A percentile compares a stretch with the other conserved stretches of the same genome.
phyloP scores from a whole-genome alignment of 129 eudicot genomes.

The Solidago caesia region DNA sequence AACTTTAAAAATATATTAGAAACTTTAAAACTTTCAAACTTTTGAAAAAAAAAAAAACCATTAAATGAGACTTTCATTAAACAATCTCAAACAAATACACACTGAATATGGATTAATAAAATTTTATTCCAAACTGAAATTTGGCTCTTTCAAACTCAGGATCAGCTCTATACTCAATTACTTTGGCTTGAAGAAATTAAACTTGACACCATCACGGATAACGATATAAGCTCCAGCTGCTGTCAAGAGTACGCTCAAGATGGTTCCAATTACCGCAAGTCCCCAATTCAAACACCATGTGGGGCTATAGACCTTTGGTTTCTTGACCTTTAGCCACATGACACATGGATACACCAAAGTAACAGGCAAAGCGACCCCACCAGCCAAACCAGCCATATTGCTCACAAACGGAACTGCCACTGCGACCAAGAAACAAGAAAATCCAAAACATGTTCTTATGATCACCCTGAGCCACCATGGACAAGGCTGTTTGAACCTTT shows the following conservation, averaged over 20 bases:
- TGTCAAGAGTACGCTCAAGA: slow-evolving; percentile 41
- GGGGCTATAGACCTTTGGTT: slow-evolving; percentile 39
- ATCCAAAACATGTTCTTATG: slow-evolving; percentile 43
- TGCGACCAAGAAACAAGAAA: slow-evolving; percentile 43
- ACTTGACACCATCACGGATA: slow-evolving; percentile 43
- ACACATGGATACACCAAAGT: slow-evolving; percentile 59
- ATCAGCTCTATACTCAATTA: no score
- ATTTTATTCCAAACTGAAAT: neutral
- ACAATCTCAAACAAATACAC: slow-evolving; percentile 25
- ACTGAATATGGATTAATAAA: slow-evolving; percentile 12
- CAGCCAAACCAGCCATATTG: slow-evolving; percentile 50
- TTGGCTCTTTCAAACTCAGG: neutral
- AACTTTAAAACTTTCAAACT: no score
- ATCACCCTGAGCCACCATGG: slow-evolving; percentile 52
- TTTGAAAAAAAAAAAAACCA: no score
- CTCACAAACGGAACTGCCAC: slow-evolving; percentile 49
- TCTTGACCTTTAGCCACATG: slow-evolving; percentile 56
- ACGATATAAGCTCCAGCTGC: slow-evolving; percentile 54
- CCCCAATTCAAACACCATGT: slow-evolving; percentile 58
- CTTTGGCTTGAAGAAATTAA: slow-evolving; percentile 35
- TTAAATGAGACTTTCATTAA: no score
- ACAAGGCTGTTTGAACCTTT: slow-evolving; percentile 42
- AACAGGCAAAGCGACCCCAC: slow-evolving; percentile 47
- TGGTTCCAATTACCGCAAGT: slow-evolving; percentile 43
- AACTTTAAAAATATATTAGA: no score